These are phyloP conservation scores for Lasiodiplodia hormozganensis DNA, from an alignment of 2,329 filamentous ascomycete species.

Conservation along the genomic window DNA sequence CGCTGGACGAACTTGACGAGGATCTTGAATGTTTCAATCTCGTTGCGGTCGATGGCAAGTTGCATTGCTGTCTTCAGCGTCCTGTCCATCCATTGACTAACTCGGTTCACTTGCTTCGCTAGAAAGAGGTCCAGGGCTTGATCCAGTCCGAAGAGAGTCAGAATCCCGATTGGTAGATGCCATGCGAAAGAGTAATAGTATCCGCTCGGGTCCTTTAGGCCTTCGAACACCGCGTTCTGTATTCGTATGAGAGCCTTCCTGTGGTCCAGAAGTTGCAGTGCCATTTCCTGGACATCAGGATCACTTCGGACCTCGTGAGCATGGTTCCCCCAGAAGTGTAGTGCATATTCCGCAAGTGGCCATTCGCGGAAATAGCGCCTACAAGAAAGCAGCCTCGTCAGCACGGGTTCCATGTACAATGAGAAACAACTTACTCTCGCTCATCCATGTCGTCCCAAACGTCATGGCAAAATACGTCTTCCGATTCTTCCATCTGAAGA, in stretches of 20 bases:
- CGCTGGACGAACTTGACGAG: not conserved
- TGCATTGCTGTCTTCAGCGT: not conserved
- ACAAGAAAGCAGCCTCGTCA: not conserved
- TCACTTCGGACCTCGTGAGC: not conserved
- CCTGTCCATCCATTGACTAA: not conserved
- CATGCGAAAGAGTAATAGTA: not conserved
- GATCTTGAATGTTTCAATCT: not conserved
- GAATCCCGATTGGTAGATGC: not conserved
- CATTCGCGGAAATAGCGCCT: not conserved
- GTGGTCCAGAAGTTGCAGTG: not conserved
- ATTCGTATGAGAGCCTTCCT: not conserved
- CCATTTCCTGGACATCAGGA: not conserved
- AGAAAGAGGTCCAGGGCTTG: not conserved
- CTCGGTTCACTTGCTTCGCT: not conserved
- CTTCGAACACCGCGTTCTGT: not conserved
- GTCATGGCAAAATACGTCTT: not conserved
- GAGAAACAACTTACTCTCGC: not conserved
- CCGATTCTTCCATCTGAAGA: conserved; percentile 1
- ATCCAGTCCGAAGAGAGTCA: not conserved
- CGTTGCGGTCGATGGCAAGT: not conserved
- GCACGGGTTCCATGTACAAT: no score
- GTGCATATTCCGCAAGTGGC: not conserved
- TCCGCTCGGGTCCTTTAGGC: not conserved
- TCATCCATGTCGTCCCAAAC: not conserved
- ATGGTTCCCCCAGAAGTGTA: not conserved